A percentile compares a stretch with the other conserved stretches of the same genome.
phyloP scores from a whole-genome alignment of 1,284 basidiomycete species.

The Ustilago xerochloae region DNA sequence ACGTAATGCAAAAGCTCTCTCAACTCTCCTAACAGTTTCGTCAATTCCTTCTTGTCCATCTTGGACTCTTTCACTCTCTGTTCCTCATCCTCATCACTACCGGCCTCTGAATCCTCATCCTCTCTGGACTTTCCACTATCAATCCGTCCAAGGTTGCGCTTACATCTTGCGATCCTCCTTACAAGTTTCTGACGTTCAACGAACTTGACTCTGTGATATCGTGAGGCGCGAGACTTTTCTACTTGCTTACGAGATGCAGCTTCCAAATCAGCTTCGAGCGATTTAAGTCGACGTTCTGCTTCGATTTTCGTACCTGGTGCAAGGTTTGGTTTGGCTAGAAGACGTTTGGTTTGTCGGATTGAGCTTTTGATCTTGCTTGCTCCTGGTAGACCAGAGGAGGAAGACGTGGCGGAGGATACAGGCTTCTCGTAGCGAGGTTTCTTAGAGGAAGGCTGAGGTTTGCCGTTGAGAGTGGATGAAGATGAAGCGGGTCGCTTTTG shows the following conservation, averaged over 20 bases:
- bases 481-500: slow-evolving; percentile 18
- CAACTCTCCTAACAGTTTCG: slow-evolving; percentile 14
- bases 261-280: slow-evolving; percentile 49
- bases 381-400: slow-evolving; percentile 24
- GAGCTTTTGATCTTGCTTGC: slow-evolving; percentile 53
- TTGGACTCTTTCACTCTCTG: slow-evolving; percentile 26
- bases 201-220: slow-evolving; percentile 56
- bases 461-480: slow-evolving; percentile 16
- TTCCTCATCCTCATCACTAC: slow-evolving; percentile 13
- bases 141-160: slow-evolving; percentile 17
- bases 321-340: slow-evolving; percentile 52
- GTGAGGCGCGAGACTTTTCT: slow-evolving; percentile 34
- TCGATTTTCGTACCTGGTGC: slow-evolving; percentile 54
- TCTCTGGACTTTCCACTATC: slow-evolving; percentile 4
- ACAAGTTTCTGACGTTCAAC: slow-evolving; percentile 49
- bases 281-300: slow-evolving; percentile 51
- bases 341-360: slow-evolving; percentile 55
- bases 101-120: slow-evolving; percentile 26
- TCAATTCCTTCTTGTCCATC: slow-evolving; percentile 24
- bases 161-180: slow-evolving; percentile 30
- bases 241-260: slow-evolving; percentile 25
- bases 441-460: slow-evolving; percentile 19
- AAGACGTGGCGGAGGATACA: background rate
- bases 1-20: slow-evolving; percentile 43
- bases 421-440: slow-evolving; percentile 28